Evolutionary conservation across 352 stramenopile genomes (phyloP), one percentile per base, ranked within the genome.

Genomic region (Phytopythium vexans): DNA sequence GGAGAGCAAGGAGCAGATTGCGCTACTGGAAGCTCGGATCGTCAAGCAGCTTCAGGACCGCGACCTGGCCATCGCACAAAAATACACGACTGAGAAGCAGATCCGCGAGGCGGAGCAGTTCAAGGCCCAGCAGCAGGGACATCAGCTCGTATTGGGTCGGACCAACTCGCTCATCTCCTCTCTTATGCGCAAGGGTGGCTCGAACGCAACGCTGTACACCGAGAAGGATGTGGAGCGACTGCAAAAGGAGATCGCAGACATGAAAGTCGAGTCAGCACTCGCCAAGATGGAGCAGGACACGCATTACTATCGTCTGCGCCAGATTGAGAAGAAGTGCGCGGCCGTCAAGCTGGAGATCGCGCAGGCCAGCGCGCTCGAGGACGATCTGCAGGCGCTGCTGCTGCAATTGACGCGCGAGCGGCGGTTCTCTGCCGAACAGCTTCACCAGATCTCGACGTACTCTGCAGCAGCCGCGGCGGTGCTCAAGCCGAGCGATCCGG

Each of bases 11-110:
- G 66, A 86, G 51, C 62, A 66, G 12, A 86, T 90, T 47, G 62
- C 69, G 10, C 64, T 90, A 16, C 64, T 88, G 8, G 80, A 90
- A 49, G 68, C 77, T n/a, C 71, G 77, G 10, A 87, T 90, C 43
- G 75, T 80, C 47, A 88, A 90, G 53, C 71, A 85, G n/a, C 41
- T 90, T 32, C 75, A 88, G 46, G 77, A 90, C 47, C 75, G 80
- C 21, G 80, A 88, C 49, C 53, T 87, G 37, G 77, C 75, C 32
- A 90, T 90, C 32, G 75, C 75, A 5, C 75, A 90, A 45, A 82
- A 73, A 31, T 90, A 88, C 54, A 87, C 77, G 7, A 86, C 71
- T 1, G 66, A 88, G 49, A 74, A 83, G 54, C 68, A 87, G 50
- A 87, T 88, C 44, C 62, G 66, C 38, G 77, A 90, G 21, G 65